These are phyloP conservation scores for Eucalyptus tenuipes DNA, from an alignment of 345 rosid genomes.

Conservation along the genomic window DNA sequence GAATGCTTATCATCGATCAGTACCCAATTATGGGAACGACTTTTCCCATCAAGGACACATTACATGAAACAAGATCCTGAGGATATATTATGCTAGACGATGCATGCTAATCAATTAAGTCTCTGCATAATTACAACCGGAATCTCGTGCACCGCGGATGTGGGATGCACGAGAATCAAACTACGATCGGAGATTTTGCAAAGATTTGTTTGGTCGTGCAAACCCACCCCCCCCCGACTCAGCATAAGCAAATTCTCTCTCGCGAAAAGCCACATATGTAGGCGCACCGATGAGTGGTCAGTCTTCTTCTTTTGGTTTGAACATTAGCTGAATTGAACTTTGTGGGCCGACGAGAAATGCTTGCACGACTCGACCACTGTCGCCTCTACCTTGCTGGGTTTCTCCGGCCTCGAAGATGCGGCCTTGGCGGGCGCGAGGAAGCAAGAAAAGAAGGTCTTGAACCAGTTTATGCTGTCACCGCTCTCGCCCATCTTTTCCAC, in stretches of 20 bases:
- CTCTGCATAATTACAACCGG: neutral
- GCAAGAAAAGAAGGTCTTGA: slow-evolving; percentile 2
- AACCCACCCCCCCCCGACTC: neutral
- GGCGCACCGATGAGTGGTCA: neutral
- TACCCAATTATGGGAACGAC: neutral
- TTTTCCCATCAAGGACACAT: neutral
- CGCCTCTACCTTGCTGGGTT: slow-evolving; percentile 4
- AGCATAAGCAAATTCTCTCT: neutral
- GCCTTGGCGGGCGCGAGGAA: neutral
- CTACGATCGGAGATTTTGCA: neutral
- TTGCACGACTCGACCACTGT: slow-evolving; percentile 17
- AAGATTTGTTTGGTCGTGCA: neutral
- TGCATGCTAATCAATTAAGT: neutral
- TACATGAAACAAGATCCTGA: neutral
- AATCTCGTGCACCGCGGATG: neutral
- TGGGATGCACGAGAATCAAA: neutral
- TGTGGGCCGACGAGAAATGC: slow-evolving; percentile 28
- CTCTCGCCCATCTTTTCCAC: neutral
- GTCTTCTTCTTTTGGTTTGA: neutral
- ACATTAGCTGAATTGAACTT: neutral
- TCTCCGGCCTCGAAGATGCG: neutral
- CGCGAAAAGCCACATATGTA: neutral
- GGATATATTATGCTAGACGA: neutral
- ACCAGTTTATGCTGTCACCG: neutral
- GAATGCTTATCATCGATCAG: neutral